A percentile compares a stretch with the other conserved stretches of the same genome.
Evolutionary conservation across 2,329 filamentous ascomycete genomes (phyloP).

Genomic region (Eurotiales sp.): DNA sequence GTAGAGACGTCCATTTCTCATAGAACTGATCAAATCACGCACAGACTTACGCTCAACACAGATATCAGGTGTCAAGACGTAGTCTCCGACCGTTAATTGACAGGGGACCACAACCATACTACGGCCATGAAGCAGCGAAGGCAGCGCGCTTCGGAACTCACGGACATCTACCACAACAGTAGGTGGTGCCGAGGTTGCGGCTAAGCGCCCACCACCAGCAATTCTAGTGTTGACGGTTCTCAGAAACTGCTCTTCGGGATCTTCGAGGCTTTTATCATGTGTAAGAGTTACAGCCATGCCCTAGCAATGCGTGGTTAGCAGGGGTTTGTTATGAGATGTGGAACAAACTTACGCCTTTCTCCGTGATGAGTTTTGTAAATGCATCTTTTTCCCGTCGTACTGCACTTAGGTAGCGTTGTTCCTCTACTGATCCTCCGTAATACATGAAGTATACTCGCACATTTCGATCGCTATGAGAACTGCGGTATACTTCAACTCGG

Average conservation of each 20-base stretch:
- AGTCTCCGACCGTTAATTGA: constrained; percentile 94
- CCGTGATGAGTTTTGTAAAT: constrained; percentile 90
- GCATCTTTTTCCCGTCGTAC: constrained; percentile 95
- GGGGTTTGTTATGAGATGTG: background rate
- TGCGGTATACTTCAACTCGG: constrained; percentile 90
- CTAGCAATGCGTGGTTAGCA: constrained; percentile 23
- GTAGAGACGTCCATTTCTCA: constrained; percentile 87
- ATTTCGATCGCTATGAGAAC: constrained; percentile 83
- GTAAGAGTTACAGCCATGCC: constrained; percentile 88
- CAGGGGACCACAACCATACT: constrained; percentile 87
- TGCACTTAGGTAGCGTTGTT: constrained; percentile 84
- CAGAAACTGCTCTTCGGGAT: constrained; percentile 87
- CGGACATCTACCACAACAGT: constrained; percentile 92
- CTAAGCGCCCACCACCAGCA: constrained; percentile 81
- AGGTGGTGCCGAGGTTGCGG: constrained; percentile 80
- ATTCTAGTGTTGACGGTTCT: constrained; percentile 96
- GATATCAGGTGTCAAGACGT: constrained; percentile 85
- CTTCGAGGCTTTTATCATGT: constrained; percentile 66
- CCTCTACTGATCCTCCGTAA: constrained; percentile 90
- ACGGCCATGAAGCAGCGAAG: constrained; percentile 84
- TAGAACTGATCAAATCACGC: constrained; percentile 83
- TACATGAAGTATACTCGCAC: constrained; percentile 96
- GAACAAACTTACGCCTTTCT: constrained; percentile 62
- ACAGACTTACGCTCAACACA: constrained; percentile 94
- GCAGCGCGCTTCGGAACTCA: constrained; percentile 89